Base-by-base conservation (phyloP, 805 yeast species). In the Myxozyma geophila region DNA sequence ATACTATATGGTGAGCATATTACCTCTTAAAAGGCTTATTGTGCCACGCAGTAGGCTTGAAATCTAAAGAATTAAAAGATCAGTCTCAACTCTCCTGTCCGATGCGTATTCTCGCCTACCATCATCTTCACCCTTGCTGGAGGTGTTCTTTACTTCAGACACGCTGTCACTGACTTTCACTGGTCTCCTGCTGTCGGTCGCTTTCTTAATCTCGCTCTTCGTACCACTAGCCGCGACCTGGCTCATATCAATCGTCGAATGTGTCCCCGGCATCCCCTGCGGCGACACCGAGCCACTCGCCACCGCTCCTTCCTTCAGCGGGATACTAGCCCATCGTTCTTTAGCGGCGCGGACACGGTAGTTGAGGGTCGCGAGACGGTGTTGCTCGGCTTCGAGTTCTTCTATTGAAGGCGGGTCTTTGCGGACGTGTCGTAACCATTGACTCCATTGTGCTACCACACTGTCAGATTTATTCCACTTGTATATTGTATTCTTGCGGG, bases 351-450 rank as follows among this genome's bases (percentile, higher is more conserved):
- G 74, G 2, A 85, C 85, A 67, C 85, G 75, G 9, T 79, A 68
- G 71, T 84, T 82, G 67, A 89, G 78, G 15, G 77, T 78, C 47
- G 78, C 78, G 55, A 85, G 84, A 43, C 96, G 79, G 37, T 77
- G 70, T 69, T 84, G 79, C 69, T 90, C 96, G 1, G 76, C 77
- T 1, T 81, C 67, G 46, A 90, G 80, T 65, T 90, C 96, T 44
- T 81, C 78, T 21, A 90, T 70, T 0, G 86, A 79, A 0, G 96
- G 96, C 7, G 86, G 80, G 1, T 75, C 72, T 0, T 78, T 75
- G 55, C 95, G 79, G 1, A 89, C 85, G 69, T 83, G 79, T 58
- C 93, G 75, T 21, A 90, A 80, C 96, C 96, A 90, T 73, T 87
- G 92, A 44, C 83, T 78, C 96, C 96, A 90, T 70, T 85, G 90